phyloP scores from a whole-genome alignment of 805 yeast genomes.

The Ogataea henricii region DNA sequence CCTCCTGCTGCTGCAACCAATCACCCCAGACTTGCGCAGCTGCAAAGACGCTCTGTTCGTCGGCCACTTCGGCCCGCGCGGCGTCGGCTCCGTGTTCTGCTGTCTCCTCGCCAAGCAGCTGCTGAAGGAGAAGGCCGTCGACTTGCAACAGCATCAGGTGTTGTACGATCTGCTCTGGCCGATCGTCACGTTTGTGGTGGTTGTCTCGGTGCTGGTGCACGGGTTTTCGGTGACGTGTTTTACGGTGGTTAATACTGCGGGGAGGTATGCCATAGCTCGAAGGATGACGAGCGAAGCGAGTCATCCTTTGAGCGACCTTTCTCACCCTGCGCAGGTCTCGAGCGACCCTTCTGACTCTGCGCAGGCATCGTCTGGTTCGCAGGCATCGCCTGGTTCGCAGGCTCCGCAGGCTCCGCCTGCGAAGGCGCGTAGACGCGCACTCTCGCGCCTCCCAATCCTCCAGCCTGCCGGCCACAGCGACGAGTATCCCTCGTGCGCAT shows the following conservation, averaged over 20 bases:
- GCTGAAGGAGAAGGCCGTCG: constrained; percentile 20
- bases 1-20: constrained; percentile 68
- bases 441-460: constrained; percentile 10
- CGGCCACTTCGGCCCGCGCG: constrained; percentile 96
- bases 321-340: too few relatives aligned
- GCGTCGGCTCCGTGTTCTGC: constrained; percentile 91
- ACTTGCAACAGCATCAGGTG: constrained; percentile 12
- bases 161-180: constrained; percentile 66
- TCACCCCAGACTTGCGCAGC: constrained; percentile 82
- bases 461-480: constrained; percentile 9
- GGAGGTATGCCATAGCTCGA: too few relatives aligned
- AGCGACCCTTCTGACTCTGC: too few relatives aligned
- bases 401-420: too few relatives aligned
- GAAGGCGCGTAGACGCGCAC: constrained; percentile 4
- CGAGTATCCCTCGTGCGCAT: constrained; percentile 38
- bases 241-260: constrained; percentile 28
- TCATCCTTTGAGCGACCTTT: too few relatives aligned
- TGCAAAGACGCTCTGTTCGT: constrained; percentile 95
- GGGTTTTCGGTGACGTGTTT: constrained; percentile 85
- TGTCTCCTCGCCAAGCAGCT: constrained; percentile 73
- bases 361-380: too few relatives aligned
- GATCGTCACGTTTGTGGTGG: constrained; percentile 72
- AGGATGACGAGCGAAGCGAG: too few relatives aligned
- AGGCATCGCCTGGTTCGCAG: too few relatives aligned
- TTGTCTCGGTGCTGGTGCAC: constrained; percentile 83